Percentiles rank a stretch among this genome's conserved stretches.
Conservation (phyloP, 2,329 filamentous ascomycete species). For the Trichoderma koningii region DNA sequence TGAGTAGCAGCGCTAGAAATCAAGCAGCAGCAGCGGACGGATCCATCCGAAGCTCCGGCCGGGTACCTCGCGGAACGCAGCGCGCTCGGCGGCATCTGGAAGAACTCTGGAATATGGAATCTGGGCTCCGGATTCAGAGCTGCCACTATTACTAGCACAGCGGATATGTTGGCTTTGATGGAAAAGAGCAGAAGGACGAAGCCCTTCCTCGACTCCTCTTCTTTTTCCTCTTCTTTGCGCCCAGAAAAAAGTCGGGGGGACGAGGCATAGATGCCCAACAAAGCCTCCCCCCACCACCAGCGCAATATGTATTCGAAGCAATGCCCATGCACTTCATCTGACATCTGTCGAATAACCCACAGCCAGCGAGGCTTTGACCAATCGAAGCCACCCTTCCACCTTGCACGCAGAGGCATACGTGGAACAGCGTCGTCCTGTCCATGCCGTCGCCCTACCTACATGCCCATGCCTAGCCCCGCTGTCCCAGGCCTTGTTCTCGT, state of each 20-base stretch:
- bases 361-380: conserved; percentile 22
- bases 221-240: not conserved
- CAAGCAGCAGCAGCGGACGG: conserved; percentile 1
- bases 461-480: not conserved
- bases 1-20: no score
- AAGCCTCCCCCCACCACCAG: conserved; percentile 19
- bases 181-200: conserved; percentile 5
- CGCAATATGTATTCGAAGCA: conserved; percentile 18
- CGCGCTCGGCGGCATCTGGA: not conserved
- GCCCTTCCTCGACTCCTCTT: conserved; percentile 6
- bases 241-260: conserved; percentile 6
- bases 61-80: conserved; percentile 12
- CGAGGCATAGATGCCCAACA: conserved; percentile 27
- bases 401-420: conserved; percentile 28
- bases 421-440: conserved; percentile 29
- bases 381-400: conserved; percentile 20
- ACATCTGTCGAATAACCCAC: conserved; percentile 28
- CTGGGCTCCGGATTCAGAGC: conserved; percentile 7
- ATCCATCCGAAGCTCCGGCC: conserved; percentile 26
- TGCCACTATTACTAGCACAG: no score
- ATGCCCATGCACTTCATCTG: conserved; percentile 28
- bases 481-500: not conserved
- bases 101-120: not conserved
- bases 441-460: conserved; percentile 21
- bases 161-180: not conserved